Conservation (phyloP, 441 rosid genomes). For the Euphorbia schlechtendalii region DNA sequence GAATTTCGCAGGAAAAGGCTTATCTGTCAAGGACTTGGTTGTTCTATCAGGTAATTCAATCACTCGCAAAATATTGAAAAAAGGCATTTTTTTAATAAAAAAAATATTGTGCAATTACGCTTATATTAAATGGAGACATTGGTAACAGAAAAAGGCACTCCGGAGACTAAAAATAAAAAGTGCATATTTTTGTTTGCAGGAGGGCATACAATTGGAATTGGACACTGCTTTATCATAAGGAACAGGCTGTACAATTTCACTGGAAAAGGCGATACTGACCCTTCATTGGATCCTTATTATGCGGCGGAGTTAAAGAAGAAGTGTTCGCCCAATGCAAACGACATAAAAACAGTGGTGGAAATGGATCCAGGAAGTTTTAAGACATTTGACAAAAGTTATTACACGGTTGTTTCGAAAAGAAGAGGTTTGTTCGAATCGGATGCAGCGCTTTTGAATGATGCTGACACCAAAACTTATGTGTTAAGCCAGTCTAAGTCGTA, state of each 20-base stretch:
- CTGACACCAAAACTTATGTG: not conserved
- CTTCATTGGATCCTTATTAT: slow-evolving; percentile 4
- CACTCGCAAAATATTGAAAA: not conserved
- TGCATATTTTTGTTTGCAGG: slow-evolving; percentile 22
- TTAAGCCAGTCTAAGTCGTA: not conserved
- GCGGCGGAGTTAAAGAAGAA: slow-evolving; percentile 8
- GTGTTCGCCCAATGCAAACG: slow-evolving; percentile 1
- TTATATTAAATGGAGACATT: too few species aligned
- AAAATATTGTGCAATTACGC: too few species aligned
- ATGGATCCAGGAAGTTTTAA: slow-evolving; percentile 15
- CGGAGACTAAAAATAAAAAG: not conserved
- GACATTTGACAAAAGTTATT: slow-evolving; percentile 9
- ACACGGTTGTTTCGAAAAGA: not conserved
- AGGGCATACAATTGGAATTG: slow-evolving; percentile 51
- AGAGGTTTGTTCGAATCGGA: slow-evolving; percentile 16
- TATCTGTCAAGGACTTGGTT: slow-evolving; percentile 49
- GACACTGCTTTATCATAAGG: slow-evolving; percentile 5
- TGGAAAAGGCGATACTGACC: slow-evolving; percentile 16
- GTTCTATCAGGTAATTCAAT: slow-evolving; percentile 49
- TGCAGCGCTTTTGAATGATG: slow-evolving; percentile 10
- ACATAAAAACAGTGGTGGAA: not conserved
- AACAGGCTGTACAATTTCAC: slow-evolving; percentile 18
- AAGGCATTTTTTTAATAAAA: too few species aligned
- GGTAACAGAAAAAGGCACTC: too few species aligned
- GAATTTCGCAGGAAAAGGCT: slow-evolving; percentile 37